Base-by-base conservation (phyloP, 805 yeast genomes). In the Starmerella vitae region DNA sequence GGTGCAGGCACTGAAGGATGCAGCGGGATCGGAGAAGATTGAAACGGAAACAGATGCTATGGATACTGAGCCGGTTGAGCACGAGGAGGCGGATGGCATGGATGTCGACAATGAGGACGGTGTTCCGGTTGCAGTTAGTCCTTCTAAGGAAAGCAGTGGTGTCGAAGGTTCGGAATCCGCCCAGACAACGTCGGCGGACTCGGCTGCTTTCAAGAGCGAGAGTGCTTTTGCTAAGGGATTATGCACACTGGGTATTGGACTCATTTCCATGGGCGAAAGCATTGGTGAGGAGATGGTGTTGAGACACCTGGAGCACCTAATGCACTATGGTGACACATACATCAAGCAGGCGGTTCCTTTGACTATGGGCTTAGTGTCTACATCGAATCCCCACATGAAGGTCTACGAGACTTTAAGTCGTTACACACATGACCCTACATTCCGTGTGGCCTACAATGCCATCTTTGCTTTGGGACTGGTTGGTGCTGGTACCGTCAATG, bases 401-500 rank as follows among this genome's bases (percentile, higher is more conserved):
- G 94, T 88, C 13, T 91, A 84, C 57, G 99, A 91, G 59, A 86
- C 97, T 0, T 68, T 91, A 48, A 86, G 97, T 4, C 74, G 98
- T 58, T 85, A 83, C 63, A 84, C 97, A 7, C 99, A 91, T 62
- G 99, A 91, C 56, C 77, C 83, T 41, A 96, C 91, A 59, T 64
- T 82, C 51, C 93, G 83, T 55, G 95, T 91, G 39, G 94, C 97
- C 5, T 78, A 78, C 58, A 91, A 86, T 57, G 85, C 98, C 17
- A 85, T 91, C 47, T 88, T 83, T 54, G 77, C 94, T 32, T 86
- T 91, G 97, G 99, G 99, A 39, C 65, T 91, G 46, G 93, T 88
- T 51, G 98, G 98, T 58, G 91, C 97, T 17, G 99, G 99, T 63
- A 91, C 98, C 21, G 88, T 91, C 63, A 91, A 91, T 58, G 98